A percentile compares a stretch with the other conserved stretches of the same genome.
phyloP scores from a whole-genome alignment of 257 asterid genomes.

The Solanum chiquidenum region DNA sequence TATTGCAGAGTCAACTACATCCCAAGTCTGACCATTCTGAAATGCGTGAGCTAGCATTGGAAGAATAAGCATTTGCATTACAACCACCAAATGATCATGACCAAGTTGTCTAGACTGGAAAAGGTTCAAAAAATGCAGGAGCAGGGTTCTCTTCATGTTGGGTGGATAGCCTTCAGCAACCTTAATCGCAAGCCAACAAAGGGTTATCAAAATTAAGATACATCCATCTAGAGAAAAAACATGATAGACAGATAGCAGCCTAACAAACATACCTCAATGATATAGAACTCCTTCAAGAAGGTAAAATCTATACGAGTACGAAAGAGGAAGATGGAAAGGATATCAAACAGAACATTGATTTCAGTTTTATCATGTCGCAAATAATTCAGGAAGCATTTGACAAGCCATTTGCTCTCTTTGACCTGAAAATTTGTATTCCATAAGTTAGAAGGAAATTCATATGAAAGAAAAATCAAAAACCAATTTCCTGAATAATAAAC shows the following conservation, averaged over 20 bases:
- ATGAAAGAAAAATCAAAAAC: not conserved
- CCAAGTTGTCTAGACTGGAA: constrained; percentile 78
- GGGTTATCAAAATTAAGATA: not conserved
- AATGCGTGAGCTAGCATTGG: constrained; percentile 98
- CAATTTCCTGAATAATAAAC: not conserved
- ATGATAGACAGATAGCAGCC: constrained; percentile 1
- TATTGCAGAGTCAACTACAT: constrained; percentile 80
- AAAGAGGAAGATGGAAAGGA: constrained; percentile 76
- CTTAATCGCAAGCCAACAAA: constrained; percentile 24
- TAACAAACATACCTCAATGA: constrained; percentile 62
- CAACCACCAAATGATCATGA: constrained; percentile 94
- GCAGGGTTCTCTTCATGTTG: constrained; percentile 76
- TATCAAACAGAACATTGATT: constrained; percentile 82
- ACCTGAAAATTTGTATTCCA: constrained; percentile 47
- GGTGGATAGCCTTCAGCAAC: constrained; percentile 97
- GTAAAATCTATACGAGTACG: constrained; percentile 96
- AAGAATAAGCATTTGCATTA: constrained; percentile 98
- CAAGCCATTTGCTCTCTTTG: constrained; percentile 99
- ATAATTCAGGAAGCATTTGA: constrained; percentile 92
- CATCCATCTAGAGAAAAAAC: not conserved
- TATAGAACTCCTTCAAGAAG: constrained; percentile 94
- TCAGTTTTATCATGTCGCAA: constrained; percentile 80
- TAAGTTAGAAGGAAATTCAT: not conserved
- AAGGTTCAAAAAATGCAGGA: constrained; percentile 80
- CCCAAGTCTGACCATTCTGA: constrained; percentile 97